These are phyloP conservation scores for Kwoniella europaea DNA, from an alignment of 768 basidiomycete species.

Conservation along the genomic window DNA sequence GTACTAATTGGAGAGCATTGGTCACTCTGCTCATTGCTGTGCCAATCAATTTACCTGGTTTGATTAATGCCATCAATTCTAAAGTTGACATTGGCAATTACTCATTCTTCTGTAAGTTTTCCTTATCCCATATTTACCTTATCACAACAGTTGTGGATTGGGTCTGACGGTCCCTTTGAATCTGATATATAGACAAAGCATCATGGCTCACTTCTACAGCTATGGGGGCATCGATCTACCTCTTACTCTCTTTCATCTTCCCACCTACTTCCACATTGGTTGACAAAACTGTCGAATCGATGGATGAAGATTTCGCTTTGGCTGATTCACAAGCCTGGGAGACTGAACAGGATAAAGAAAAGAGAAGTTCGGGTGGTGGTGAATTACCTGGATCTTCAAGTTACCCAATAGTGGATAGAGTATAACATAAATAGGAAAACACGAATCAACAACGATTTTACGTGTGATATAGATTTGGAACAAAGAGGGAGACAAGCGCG, in stretches of 20 bases:
- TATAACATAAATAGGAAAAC: background rate
- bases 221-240: slow-evolving; percentile 57
- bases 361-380: slow-evolving; percentile 2
- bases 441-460: background rate
- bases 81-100: slow-evolving; percentile 72
- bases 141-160: no score
- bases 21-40: slow-evolving; percentile 72
- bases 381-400: background rate
- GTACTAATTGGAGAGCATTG: slow-evolving; percentile 81
- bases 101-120: slow-evolving; percentile 71
- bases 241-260: slow-evolving; percentile 58
- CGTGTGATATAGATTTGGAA: background rate
- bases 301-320: slow-evolving; percentile 29
- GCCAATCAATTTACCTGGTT: slow-evolving; percentile 74
- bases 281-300: slow-evolving; percentile 43
- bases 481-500: background rate
- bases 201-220: slow-evolving; percentile 53
- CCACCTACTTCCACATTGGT: slow-evolving; percentile 60
- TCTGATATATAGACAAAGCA: slow-evolving; percentile 24
- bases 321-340: slow-evolving; percentile 22
- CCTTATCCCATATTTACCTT: background rate
- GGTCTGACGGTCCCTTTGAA: background rate
- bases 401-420: slow-evolving; percentile 9
- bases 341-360: slow-evolving; percentile 20
- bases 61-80: slow-evolving; percentile 74